A percentile compares a stretch with the other conserved stretches of the same genome.
Conservation (phyloP, 805 yeast genomes). For the Debaryomyces hansenii region DNA sequence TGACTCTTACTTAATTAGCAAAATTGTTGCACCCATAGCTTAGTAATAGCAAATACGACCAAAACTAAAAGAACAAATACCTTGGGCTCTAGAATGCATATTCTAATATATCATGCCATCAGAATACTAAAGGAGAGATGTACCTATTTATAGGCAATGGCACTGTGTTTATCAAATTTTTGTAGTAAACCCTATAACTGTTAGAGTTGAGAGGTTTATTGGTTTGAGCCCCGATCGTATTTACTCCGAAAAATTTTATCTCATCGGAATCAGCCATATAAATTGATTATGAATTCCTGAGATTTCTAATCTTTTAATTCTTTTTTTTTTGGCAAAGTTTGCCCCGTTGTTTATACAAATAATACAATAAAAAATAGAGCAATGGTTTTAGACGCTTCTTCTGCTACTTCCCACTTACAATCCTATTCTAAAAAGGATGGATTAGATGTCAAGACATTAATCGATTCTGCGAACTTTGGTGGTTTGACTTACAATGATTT, state of each 20-base stretch:
- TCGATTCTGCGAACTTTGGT: conserved; percentile 89
- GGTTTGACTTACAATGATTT: conserved; percentile 98
- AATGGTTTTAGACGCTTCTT: conserved; percentile 43
- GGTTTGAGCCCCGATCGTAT: not conserved
- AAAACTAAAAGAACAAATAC: too few species aligned
- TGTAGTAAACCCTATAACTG: too few species aligned
- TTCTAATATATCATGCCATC: too few species aligned
- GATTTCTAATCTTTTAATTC: conserved; percentile 4
- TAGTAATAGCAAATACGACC: too few species aligned
- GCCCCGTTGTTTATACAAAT: conserved; percentile 24
- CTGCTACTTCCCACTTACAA: conserved; percentile 68
- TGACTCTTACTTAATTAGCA: not conserved
- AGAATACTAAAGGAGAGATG: too few species aligned
- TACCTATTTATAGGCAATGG: too few species aligned
- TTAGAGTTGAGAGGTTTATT: too few species aligned
- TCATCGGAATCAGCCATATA: conserved; percentile 1
- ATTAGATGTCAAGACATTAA: conserved; percentile 73
- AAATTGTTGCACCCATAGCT: too few species aligned
- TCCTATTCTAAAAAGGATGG: conserved; percentile 79
- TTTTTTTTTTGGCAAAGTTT: conserved; percentile 45
- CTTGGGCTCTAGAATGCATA: too few species aligned
- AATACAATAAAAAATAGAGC: conserved; percentile 2
- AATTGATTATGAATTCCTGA: not conserved
- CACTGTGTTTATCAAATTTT: too few species aligned
- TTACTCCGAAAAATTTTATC: not conserved